Evolutionary conservation across 768 basidiomycete species (phyloP).

Genomic region (Cystobasidium tubakii): DNA sequence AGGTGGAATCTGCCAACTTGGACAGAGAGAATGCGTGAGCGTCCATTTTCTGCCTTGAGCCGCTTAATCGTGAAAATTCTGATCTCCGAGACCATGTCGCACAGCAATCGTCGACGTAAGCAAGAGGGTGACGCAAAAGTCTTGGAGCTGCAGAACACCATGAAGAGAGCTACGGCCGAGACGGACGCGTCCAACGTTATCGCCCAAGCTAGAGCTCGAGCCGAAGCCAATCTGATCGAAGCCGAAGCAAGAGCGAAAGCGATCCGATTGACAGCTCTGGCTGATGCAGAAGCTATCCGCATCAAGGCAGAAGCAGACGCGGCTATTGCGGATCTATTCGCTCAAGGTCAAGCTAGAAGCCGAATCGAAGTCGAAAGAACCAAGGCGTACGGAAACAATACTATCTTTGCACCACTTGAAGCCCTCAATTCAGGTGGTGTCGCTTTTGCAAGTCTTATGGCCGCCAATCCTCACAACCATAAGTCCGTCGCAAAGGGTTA

Average conservation of each 20-base stretch:
- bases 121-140: slow-evolving; percentile 57
- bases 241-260: slow-evolving; percentile 50
- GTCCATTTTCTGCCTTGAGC: slow-evolving; percentile 42
- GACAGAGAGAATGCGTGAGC: slow-evolving; percentile 46
- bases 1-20: slow-evolving; percentile 68
- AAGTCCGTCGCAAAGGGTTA: not conserved
- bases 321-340: slow-evolving; percentile 48
- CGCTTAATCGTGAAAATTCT: not conserved
- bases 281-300: slow-evolving; percentile 56
- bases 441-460: slow-evolving; percentile 3
- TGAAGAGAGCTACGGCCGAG: slow-evolving; percentile 35
- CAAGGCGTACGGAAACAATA: slow-evolving; percentile 32
- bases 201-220: slow-evolving; percentile 30
- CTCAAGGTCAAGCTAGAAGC: slow-evolving; percentile 22
- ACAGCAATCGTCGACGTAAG: slow-evolving; percentile 73
- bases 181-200: slow-evolving; percentile 34
- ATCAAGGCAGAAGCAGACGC: slow-evolving; percentile 70
- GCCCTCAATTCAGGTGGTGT: slow-evolving; percentile 31
- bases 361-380: slow-evolving; percentile 37
- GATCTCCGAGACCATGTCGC: not conserved
- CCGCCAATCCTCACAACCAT: not conserved
- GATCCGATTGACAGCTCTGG: slow-evolving; percentile 68
- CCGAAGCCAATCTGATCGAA: slow-evolving; percentile 25
- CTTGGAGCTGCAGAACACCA: slow-evolving; percentile 31
- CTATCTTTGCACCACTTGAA: slow-evolving; percentile 35